Conservation (phyloP, 2,329 filamentous ascomycete species). For the Aspergillus japonicus region DNA sequence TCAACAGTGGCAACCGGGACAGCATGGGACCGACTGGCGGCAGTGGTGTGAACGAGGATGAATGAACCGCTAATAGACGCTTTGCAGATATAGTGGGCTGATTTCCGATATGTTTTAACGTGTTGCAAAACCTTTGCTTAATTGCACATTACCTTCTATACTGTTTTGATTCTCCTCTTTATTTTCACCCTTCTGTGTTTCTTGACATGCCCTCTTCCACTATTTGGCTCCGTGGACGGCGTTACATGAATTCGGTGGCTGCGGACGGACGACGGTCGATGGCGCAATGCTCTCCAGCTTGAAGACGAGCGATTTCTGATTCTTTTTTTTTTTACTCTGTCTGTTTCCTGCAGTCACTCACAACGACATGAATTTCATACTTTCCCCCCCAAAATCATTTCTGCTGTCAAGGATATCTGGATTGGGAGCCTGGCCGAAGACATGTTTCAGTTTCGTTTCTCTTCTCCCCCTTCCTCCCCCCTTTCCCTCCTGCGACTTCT, state of each 20-base stretch:
- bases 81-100: conserved; percentile 16
- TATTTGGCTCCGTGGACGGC: conserved; percentile 20
- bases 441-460: neutral
- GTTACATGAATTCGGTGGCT: conserved; percentile 23
- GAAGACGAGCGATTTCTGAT: conserved; percentile 18
- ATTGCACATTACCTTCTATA: conserved; percentile 13
- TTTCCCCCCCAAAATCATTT: neutral
- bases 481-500: neutral
- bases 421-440: conserved; percentile 1
- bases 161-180: conserved; percentile 8
- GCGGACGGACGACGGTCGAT: conserved; percentile 25
- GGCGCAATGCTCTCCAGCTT: conserved; percentile 23
- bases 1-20: conserved; percentile 46
- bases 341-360: conserved; percentile 5
- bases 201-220: conserved; percentile 19
- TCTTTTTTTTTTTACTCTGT: conserved; percentile 4
- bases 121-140: conserved; percentile 7
- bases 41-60: conserved; percentile 19
- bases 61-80: conserved; percentile 15
- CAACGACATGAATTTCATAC: conserved; percentile 3
- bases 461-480: neutral
- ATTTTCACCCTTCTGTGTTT: conserved; percentile 1
- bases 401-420: conserved; percentile 2
- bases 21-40: conserved; percentile 28
- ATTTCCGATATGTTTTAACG: conserved; percentile 8